Conservation (phyloP, 495 filamentous ascomycete genomes). For the Darksidea phi region DNA sequence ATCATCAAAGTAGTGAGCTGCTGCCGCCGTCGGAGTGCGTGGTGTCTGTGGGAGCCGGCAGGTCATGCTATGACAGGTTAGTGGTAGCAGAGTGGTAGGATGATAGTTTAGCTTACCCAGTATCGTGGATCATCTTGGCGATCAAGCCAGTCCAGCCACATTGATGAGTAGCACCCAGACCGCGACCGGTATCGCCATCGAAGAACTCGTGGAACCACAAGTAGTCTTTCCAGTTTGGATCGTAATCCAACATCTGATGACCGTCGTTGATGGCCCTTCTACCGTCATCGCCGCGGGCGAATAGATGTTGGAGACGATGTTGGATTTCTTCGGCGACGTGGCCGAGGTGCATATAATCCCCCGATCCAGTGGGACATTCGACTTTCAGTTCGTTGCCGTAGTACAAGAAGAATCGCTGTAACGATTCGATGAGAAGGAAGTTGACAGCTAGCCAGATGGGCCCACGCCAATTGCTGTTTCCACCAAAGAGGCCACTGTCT, state of each 20-base stretch:
- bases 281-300: slow-evolving; percentile 78
- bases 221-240: slow-evolving; percentile 88
- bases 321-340: slow-evolving; percentile 96
- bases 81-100: background rate
- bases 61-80: slow-evolving; percentile 59
- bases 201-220: slow-evolving; percentile 98
- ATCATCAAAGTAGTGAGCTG: slow-evolving; percentile 93
- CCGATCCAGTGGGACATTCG: slow-evolving; percentile 91
- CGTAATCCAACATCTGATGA: slow-evolving; percentile 80
- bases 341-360: slow-evolving; percentile 92
- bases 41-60: slow-evolving; percentile 93
- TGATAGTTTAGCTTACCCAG: slow-evolving; percentile 61
- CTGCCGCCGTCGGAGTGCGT: slow-evolving; percentile 75
- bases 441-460: slow-evolving; percentile 97
- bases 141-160: slow-evolving; percentile 97
- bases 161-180: slow-evolving; percentile 89
- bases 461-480: slow-evolving; percentile 95
- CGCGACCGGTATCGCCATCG: slow-evolving; percentile 85
- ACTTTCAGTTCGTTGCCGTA: slow-evolving; percentile 85
- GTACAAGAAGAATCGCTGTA: slow-evolving; percentile 92
- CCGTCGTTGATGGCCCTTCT: slow-evolving; percentile 80
- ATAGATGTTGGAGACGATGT: slow-evolving; percentile 89
- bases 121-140: slow-evolving; percentile 95
- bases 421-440: slow-evolving; percentile 87
- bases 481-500: slow-evolving; percentile 88